Evolutionary conservation across 306 rosid genomes (phyloP).

Genomic region (Coriaria nepalensis): DNA sequence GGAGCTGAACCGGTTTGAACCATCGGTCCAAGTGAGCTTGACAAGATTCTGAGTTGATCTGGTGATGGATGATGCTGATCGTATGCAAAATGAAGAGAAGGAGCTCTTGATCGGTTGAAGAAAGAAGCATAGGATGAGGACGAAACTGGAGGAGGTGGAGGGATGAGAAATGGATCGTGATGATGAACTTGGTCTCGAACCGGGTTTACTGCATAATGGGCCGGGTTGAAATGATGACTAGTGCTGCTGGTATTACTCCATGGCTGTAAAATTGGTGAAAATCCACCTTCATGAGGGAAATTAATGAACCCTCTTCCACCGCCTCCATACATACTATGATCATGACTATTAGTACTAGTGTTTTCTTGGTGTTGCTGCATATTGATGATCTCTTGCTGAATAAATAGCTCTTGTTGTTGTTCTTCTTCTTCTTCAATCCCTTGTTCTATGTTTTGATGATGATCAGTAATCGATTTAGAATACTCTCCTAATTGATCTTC

Average conservation of each 20-base stretch:
- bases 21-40: conserved; percentile 54
- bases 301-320: conserved; percentile 23
- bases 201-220: conserved; percentile 19
- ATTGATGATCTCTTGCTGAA: conserved; percentile 40
- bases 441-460: conserved; percentile 28
- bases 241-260: conserved; percentile 27
- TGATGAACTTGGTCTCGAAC: conserved; percentile 18
- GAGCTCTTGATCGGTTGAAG: conserved; percentile 45
- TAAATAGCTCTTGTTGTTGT: conserved; percentile 33
- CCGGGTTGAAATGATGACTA: conserved; percentile 43
- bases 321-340: conserved; percentile 16
- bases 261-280: conserved; percentile 44
- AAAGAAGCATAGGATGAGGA: conserved; percentile 36
- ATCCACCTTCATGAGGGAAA: conserved; percentile 24
- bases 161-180: conserved; percentile 38
- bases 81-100: conserved; percentile 56
- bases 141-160: conserved; percentile 21
- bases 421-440: conserved; percentile 64
- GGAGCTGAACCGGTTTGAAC: conserved; percentile 49
- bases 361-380: conserved; percentile 33
- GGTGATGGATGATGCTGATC: conserved; percentile 56
- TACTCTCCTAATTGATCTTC: conserved; percentile 25
- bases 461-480: conserved; percentile 21
- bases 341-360: conserved; percentile 12
- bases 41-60: conserved; percentile 57